A percentile compares a stretch with the other conserved stretches of the same genome.
Conservation (phyloP, 495 filamentous ascomycete genomes). For the Xylaria telfairii region DNA sequence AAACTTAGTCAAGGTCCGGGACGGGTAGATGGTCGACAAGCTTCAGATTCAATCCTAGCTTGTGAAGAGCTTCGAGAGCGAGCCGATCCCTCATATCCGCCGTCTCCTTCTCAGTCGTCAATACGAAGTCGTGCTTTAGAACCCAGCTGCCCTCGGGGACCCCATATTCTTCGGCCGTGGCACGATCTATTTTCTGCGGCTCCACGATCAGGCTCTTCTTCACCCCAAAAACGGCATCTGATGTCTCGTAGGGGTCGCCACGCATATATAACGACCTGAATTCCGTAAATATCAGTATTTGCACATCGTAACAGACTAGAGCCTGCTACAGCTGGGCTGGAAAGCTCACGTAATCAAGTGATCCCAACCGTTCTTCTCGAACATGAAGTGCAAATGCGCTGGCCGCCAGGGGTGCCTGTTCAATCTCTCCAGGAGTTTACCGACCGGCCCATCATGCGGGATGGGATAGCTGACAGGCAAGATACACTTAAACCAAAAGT, state of each 20-base stretch:
- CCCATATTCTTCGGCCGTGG: constrained; percentile 64
- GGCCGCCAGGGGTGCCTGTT: constrained; percentile 82
- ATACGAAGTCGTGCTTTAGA: constrained; percentile 78
- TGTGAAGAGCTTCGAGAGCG: constrained; percentile 72
- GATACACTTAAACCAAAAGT: constrained; percentile 90
- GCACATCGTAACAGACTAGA: constrained; percentile 2
- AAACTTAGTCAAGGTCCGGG: constrained; percentile 50
- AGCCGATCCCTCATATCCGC: constrained; percentile 71
- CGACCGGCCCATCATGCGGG: constrained; percentile 88
- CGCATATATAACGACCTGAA: constrained; percentile 78
- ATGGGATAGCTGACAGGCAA: constrained; percentile 90
- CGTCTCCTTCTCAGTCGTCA: constrained; percentile 71
- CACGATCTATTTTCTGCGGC: constrained; percentile 66
- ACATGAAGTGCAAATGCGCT: constrained; percentile 95
- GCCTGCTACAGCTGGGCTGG: not conserved
- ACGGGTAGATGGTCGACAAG: constrained; percentile 84
- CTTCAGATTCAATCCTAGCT: constrained; percentile 74
- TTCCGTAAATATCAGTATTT: constrained; percentile 20
- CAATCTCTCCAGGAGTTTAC: constrained; percentile 73
- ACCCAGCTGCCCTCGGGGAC: constrained; percentile 73
- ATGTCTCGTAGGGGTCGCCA: constrained; percentile 86
- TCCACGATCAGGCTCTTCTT: constrained; percentile 84
- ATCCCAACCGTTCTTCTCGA: constrained; percentile 82
- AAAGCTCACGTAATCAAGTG: constrained; percentile 80
- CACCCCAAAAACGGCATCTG: constrained; percentile 92